Evolutionary conservation across 73 alveolate genomes (phyloP).

Genomic region (Loxodes magnus): DNA sequence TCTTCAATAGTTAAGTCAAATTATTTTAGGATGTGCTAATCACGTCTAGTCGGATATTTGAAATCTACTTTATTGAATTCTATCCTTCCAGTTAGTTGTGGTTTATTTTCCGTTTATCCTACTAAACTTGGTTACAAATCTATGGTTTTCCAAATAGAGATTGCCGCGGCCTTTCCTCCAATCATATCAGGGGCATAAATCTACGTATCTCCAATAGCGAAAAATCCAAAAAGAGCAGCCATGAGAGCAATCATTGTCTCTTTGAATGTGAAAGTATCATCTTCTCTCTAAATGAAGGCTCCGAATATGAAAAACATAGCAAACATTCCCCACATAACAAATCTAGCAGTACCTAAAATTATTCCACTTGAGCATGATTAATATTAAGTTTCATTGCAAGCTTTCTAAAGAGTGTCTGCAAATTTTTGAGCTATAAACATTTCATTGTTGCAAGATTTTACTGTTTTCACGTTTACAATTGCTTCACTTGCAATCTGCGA

Average conservation of each 20-base stretch:
- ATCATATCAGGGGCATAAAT: constrained; percentile 52
- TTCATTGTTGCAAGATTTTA: constrained; percentile 58
- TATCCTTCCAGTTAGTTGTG: constrained; percentile 28
- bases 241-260: constrained; percentile 51
- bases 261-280: constrained; percentile 32
- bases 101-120: background rate
- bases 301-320: constrained; percentile 44
- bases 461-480: constrained; percentile 54
- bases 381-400: background rate
- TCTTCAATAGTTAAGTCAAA: constrained; percentile 20
- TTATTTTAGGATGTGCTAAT: constrained; percentile 32
- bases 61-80: constrained; percentile 63
- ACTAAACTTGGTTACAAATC: constrained; percentile 13
- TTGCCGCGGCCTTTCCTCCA: constrained; percentile 63
- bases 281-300: constrained; percentile 24
- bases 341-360: constrained; percentile 23
- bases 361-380: constrained; percentile 3
- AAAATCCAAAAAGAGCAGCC: constrained; percentile 67
- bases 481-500: constrained; percentile 60
- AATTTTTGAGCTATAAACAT: constrained; percentile 16
- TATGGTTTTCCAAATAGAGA: constrained; percentile 33
- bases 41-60: constrained; percentile 51
- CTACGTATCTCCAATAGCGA: constrained; percentile 68
- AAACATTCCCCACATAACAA: constrained; percentile 22
- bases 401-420: constrained; percentile 7